A percentile compares a stretch with the other conserved stretches of the same genome.
phyloP scores from a whole-genome alignment of 805 yeast species.

The Saturnispora kantuleensis region DNA sequence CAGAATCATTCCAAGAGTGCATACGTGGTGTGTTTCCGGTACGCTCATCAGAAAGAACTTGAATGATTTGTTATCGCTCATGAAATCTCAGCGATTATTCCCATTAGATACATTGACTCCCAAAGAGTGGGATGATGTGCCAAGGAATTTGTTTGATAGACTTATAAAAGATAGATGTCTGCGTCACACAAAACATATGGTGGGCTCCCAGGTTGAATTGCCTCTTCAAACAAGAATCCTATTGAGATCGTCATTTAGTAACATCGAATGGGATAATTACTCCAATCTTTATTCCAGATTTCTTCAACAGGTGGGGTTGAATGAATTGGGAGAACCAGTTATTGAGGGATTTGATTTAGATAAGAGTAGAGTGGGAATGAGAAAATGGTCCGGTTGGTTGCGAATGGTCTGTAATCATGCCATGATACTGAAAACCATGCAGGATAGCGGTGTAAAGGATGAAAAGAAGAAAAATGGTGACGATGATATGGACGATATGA shows the following conservation, averaged over 20 bases:
- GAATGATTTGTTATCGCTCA: constrained; percentile 58
- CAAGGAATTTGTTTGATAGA: constrained; percentile 33
- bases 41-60: constrained; percentile 71
- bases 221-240: constrained; percentile 72
- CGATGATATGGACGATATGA: constrained; percentile 12
- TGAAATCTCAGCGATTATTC: constrained; percentile 52
- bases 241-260: constrained; percentile 64
- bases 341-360: constrained; percentile 41
- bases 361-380: constrained; percentile 37
- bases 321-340: constrained; percentile 41
- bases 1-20: constrained; percentile 67
- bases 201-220: constrained; percentile 59
- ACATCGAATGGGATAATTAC: constrained; percentile 80
- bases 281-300: constrained; percentile 54
- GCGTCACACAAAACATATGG: constrained; percentile 81
- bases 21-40: constrained; percentile 97
- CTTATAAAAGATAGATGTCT: constrained; percentile 50
- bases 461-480: constrained; percentile 5
- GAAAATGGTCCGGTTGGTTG: constrained; percentile 57
- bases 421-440: constrained; percentile 22
- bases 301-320: constrained; percentile 42
- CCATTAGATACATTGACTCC: constrained; percentile 43
- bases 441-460: constrained; percentile 9
- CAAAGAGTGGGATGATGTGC: constrained; percentile 23
- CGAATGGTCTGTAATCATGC: constrained; percentile 85